Conservation (phyloP, 306 rosid species). For the Lathyrus oleraceus region DNA sequence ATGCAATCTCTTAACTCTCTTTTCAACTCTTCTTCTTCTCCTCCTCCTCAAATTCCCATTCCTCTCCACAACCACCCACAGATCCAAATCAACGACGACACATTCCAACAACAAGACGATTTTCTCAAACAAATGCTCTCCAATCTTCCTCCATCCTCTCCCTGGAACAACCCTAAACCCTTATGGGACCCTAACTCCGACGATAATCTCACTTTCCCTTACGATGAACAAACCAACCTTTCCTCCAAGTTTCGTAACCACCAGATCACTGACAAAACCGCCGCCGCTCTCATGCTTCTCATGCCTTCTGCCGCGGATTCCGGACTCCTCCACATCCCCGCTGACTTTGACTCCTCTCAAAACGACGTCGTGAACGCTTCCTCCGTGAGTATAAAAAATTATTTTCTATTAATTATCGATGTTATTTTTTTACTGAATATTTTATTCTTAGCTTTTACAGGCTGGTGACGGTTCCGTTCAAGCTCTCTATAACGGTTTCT, state of each 20-base stretch:
- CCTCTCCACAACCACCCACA: conserved; percentile 41
- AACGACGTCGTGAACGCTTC: conserved; percentile 71
- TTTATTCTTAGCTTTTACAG: conserved; percentile 35
- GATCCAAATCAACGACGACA: conserved; percentile 46
- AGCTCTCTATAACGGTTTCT: conserved; percentile 56
- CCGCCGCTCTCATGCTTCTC: conserved; percentile 68
- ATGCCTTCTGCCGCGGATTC: conserved; percentile 49
- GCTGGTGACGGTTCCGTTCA: conserved; percentile 52
- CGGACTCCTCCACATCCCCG: conserved; percentile 54
- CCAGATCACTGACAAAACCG: conserved; percentile 56
- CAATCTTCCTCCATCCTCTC: conserved; percentile 51
- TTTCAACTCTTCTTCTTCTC: conserved; percentile 47
- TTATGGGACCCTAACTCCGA: conserved; percentile 56
- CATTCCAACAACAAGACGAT: conserved; percentile 72
- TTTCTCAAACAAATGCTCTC: conserved; percentile 91
- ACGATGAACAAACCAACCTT: conserved; percentile 60
- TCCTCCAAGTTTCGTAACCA: conserved; percentile 73
- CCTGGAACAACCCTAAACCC: conserved; percentile 47
- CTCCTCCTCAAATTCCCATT: conserved; percentile 31
- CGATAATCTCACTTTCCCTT: conserved; percentile 42
- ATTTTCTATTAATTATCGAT: background rate
- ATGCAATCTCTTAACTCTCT: conserved; percentile 67
- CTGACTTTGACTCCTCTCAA: conserved; percentile 49
- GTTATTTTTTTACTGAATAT: background rate
- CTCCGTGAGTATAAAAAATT: conserved; percentile 38